Conservation (phyloP, 2,329 filamentous ascomycete genomes). For the Xylariomycetidae sp. region DNA sequence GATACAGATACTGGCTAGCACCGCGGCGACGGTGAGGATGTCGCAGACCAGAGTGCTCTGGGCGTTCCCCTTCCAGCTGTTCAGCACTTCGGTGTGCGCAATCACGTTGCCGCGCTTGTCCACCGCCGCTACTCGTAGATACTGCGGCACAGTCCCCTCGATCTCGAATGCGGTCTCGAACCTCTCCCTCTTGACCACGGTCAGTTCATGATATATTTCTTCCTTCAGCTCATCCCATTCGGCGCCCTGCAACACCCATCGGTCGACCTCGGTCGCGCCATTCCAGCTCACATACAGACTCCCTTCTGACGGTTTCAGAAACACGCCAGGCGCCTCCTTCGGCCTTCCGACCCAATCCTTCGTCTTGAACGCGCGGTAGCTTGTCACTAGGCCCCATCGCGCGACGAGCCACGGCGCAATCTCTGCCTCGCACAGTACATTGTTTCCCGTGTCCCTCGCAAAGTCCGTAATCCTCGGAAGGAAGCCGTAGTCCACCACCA, state of each 20-base stretch:
- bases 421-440: constrained; percentile 44
- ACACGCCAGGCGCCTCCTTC: constrained; percentile 8
- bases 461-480: constrained; percentile 44
- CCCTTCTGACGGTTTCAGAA: constrained; percentile 8
- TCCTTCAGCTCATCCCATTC: constrained; percentile 10
- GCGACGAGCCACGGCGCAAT: constrained; percentile 35
- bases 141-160: constrained; percentile 10
- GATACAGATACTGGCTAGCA: no score
- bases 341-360: constrained; percentile 39
- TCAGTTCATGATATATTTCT: not conserved
- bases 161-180: constrained; percentile 12
- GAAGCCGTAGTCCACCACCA: constrained; percentile 53
- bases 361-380: constrained; percentile 51
- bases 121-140: constrained; percentile 12
- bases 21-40: constrained; percentile 3
- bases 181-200: constrained; percentile 1
- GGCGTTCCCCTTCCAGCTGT: constrained; percentile 8
- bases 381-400: constrained; percentile 32
- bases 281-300: constrained; percentile 39
- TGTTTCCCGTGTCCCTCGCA: constrained; percentile 38
- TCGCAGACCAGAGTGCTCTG: constrained; percentile 1
- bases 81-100: constrained; percentile 7
- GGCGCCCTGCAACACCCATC: constrained; percentile 15
- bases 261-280: constrained; percentile 36
- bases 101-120: constrained; percentile 9